These are phyloP conservation scores for Anthostomella pinea DNA, from an alignment of 2,329 filamentous ascomycete genomes.

Conservation along the genomic window DNA sequence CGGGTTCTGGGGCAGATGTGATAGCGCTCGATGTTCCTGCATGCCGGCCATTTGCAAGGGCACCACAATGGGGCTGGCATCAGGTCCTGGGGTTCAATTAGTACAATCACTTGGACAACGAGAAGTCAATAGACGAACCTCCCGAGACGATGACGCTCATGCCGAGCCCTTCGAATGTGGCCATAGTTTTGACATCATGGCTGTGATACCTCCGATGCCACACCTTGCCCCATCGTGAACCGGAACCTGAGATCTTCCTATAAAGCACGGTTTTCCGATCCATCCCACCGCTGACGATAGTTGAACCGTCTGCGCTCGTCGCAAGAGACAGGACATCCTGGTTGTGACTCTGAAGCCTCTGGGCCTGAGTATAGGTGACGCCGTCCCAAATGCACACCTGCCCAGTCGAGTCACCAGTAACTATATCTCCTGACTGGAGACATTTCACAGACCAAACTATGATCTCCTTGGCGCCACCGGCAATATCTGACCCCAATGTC, in stretches of 20 bases:
- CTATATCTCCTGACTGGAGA: constrained; percentile 81
- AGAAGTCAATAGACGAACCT: constrained; percentile 52
- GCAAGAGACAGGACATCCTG: constrained; percentile 90
- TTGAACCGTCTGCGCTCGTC: constrained; percentile 73
- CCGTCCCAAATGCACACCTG: constrained; percentile 93
- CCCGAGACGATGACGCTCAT: constrained; percentile 89
- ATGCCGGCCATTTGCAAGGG: constrained; percentile 74
- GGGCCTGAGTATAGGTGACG: constrained; percentile 83
- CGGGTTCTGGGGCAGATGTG: constrained; percentile 78
- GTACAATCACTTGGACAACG: constrained; percentile 14
- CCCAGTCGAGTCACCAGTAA: constrained; percentile 92
- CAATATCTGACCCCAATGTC: constrained; percentile 76
- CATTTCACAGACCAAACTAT: constrained; percentile 94
- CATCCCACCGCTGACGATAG: constrained; percentile 87
- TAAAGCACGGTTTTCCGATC: constrained; percentile 85
- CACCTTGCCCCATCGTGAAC: constrained; percentile 77
- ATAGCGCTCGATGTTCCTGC: constrained; percentile 78
- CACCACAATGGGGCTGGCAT: constrained; percentile 77
- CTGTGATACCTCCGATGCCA: constrained; percentile 83
- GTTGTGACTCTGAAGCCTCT: constrained; percentile 82
- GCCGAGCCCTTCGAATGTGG: constrained; percentile 77
- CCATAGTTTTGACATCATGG: constrained; percentile 94
- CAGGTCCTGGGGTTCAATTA: constrained; percentile 61
- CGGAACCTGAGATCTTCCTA: constrained; percentile 59
- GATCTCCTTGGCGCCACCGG: constrained; percentile 76